Evolutionary conservation across 2,329 filamentous ascomycete species (phyloP).

Genomic region (Stagonosporopsis tanaceti): DNA sequence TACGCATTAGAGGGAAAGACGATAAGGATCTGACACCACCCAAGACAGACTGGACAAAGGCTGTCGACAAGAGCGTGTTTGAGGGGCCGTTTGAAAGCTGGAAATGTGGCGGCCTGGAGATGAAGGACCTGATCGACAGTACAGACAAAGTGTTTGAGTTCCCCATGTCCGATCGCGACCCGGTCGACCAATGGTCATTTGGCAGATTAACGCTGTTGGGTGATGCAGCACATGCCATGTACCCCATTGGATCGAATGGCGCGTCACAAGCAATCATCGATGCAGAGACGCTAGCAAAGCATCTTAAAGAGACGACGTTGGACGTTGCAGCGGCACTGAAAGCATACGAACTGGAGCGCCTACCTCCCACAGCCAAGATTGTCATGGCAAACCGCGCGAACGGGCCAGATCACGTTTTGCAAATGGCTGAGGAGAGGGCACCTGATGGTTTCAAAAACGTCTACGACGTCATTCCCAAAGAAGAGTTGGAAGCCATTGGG

Average conservation of each 20-base stretch:
- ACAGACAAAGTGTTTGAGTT: slow-evolving; percentile 57
- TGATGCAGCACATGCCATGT: slow-evolving; percentile 54
- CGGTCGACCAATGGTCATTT: slow-evolving; percentile 52
- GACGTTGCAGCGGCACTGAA: slow-evolving; percentile 47
- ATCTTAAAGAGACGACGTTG: slow-evolving; percentile 36
- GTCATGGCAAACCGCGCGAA: slow-evolving; percentile 58
- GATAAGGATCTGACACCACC: slow-evolving; percentile 56
- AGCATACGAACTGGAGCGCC: slow-evolving; percentile 50
- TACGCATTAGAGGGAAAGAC: slow-evolving; percentile 53
- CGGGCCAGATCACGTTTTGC: slow-evolving; percentile 57
- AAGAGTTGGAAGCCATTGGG: slow-evolving; percentile 52
- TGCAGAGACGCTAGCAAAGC: slow-evolving; percentile 50
- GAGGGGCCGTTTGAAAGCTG: slow-evolving; percentile 52
- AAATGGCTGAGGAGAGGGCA: slow-evolving; percentile 56
- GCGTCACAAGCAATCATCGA: slow-evolving; percentile 57
- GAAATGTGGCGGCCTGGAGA: slow-evolving; percentile 54
- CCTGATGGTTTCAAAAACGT: slow-evolving; percentile 51
- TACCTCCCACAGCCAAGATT: slow-evolving; percentile 56
- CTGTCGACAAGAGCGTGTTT: slow-evolving; percentile 53
- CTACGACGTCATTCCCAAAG: slow-evolving; percentile 51
- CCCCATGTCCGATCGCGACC: slow-evolving; percentile 57
- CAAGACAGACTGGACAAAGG: slow-evolving; percentile 55
- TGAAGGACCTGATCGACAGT: slow-evolving; percentile 53
- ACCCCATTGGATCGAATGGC: slow-evolving; percentile 56
- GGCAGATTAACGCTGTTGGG: slow-evolving; percentile 49